These are phyloP conservation scores for Mallotus repandus DNA, from an alignment of 441 rosid genomes.

Conservation along the genomic window DNA sequence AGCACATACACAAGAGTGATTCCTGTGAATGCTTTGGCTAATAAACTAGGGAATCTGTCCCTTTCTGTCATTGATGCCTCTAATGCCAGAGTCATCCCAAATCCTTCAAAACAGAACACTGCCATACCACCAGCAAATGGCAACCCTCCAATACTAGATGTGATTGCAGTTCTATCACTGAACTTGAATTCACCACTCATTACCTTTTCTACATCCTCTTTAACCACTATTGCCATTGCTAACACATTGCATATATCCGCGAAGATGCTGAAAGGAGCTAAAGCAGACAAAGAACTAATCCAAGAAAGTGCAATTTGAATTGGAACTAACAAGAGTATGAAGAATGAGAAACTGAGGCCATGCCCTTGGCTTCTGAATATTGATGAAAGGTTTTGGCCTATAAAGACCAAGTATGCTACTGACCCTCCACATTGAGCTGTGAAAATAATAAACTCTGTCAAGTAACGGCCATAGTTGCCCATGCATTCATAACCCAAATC, in stretches of 20 bases:
- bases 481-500: conserved; percentile 69
- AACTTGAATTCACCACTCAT: conserved; percentile 65
- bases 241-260: conserved; percentile 70
- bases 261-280: conserved; percentile 79
- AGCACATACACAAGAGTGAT: conserved; percentile 60
- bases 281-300: conserved; percentile 51
- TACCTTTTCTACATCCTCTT: conserved; percentile 59
- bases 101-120: conserved; percentile 88
- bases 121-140: conserved; percentile 95
- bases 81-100: conserved; percentile 83
- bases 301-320: conserved; percentile 21
- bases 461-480: conserved; percentile 66
- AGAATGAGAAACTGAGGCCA: conserved; percentile 37
- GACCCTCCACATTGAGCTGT: conserved; percentile 82
- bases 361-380: conserved; percentile 38
- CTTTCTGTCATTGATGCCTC: conserved; percentile 82
- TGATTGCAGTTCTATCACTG: conserved; percentile 64
- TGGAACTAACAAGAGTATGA: conserved; percentile 54
- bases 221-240: conserved; percentile 73
- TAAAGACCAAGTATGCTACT: conserved; percentile 80
- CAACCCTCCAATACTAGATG: conserved; percentile 59
- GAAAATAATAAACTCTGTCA: conserved; percentile 71
- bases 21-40: conserved; percentile 61
- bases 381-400: conserved; percentile 76
- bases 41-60: conserved; percentile 52